Evolutionary conservation across 1,284 basidiomycete genomes (phyloP), one percentile per base, ranked within the genome.

Genomic region (Trametes polyzona): DNA sequence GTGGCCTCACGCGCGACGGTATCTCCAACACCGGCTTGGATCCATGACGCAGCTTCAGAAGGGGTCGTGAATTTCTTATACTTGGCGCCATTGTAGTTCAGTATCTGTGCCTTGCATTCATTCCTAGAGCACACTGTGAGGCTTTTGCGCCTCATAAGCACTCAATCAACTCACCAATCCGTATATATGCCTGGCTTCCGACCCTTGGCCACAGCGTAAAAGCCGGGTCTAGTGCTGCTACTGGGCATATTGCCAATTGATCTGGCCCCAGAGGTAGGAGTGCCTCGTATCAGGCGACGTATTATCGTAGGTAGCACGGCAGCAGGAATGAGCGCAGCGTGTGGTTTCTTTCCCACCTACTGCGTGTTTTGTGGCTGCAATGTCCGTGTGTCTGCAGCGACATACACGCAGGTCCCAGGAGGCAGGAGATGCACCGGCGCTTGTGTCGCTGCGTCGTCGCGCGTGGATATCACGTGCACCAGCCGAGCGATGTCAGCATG

Each of bases 31-130:
- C 49, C 57, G 30, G 43, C 17, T 14, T 37, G 52, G 11, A 71
- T 41, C 66, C 68, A 74, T 3, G 56, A 62, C 53, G 80, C 71
- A 0, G 92, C 92, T 14, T 86, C 83, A 1, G 68, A 67, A 12
- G 69, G 66, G 11, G 72, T 80, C 10, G 57, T 42, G 63, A 93
- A 86, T 63, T 86, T 90, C 71, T 89, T 87, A 72, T 80, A 87
- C 16, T 70, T 72, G 1, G 88, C 80, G 14, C 78, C 79, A 0
- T 74, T 40, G 67, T 80, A 90, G 24, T 83, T 83, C 41, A 83
- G 79, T 33, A 84, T 76, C 65, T 88, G 86, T 0, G 68, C 69
- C 62, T 84, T 73, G 65, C 86, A 87, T 11, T 88, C 85, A 5
- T 70, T 71, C 86, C 85, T 87, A 8, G 16, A 11, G 30, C 27